Evolutionary conservation across 148 eudicot species (phyloP).

Genomic region (Dianthus caryophyllus): DNA sequence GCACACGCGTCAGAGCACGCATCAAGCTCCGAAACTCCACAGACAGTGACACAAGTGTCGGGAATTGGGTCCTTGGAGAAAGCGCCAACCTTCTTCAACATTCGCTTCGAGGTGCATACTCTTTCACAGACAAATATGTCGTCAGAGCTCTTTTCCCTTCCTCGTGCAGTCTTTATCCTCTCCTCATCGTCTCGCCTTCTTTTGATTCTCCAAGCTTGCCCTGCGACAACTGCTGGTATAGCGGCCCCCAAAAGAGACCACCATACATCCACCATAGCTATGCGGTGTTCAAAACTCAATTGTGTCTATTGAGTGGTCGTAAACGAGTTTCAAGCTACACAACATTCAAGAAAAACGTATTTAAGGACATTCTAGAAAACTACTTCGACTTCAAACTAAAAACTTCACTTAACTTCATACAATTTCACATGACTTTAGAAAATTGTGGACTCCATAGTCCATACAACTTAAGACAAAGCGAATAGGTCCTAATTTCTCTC

Average conservation of each 20-base stretch:
- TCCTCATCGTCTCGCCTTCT: conserved; percentile 57
- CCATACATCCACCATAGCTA: conserved; percentile 59
- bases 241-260: conserved; percentile 62
- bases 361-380: no score
- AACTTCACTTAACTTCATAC: no score
- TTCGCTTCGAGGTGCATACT: conserved; percentile 61
- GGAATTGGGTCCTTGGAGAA: conserved; percentile 67
- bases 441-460: no score
- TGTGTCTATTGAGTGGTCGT: neutral
- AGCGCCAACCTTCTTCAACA: conserved; percentile 60
- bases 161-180: conserved; percentile 45
- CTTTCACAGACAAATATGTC: conserved; percentile 65
- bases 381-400: no score
- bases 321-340: neutral
- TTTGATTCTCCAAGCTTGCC: conserved; percentile 52
- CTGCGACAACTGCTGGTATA: conserved; percentile 50
- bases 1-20: conserved; percentile 67
- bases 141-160: conserved; percentile 51
- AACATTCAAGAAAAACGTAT: neutral
- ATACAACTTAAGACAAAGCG: no score
- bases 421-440: no score
- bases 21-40: conserved; percentile 62
- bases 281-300: neutral
- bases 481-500: no score
- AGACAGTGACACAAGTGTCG: conserved; percentile 60